Evolutionary conservation across 805 yeast species (phyloP), one percentile per base, ranked within the genome.

Genomic region (Zygosaccharomyces pseudorouxii): DNA sequence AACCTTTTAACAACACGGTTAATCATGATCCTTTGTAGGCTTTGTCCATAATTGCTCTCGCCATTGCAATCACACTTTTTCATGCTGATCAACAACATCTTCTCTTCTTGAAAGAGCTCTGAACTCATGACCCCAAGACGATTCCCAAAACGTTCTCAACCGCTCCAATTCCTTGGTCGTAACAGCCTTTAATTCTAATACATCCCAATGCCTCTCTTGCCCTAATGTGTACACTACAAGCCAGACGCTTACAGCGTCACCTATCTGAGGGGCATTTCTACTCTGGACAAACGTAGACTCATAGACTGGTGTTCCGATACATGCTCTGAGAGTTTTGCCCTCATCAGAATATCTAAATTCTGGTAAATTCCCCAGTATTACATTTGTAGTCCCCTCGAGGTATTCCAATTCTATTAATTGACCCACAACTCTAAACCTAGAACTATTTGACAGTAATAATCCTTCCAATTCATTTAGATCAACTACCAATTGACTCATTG

Each of bases 221-320:
- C 27, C 29, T 8, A 41, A 14, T 20, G 42, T 19, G 18, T 41
- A 37, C 50, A 57, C 50, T 3, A 49, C 37, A 2, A 56, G 33
- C 11, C 47, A 45, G 7, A 59, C 30, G 33, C 54, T 56, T 18
- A 57, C 37, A n/a, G 55, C 49, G 35, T 51, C 58, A 22, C 59
- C 58, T 6, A 27, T 38, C 39, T 52, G 54, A 14, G 45, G 49
- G 30, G 18, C 46, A 14, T 16, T 14, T 25, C 22, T 23, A 33
- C 22, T 35, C 27, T 30, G 22, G 28, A 45, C 25, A 36, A 46
- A 36, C 28, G 38, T 38, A 23, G 49, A 23, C 31, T 42, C 41
- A 42, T 51, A 51, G n/a, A 47, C 45, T 23, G 27, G 38, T n/a
- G 40, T 40, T 12, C 49, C 45, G 4, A 51, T 45, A 25, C 38